These are phyloP conservation scores for Trametes polyzona DNA, from an alignment of 1,284 basidiomycete species.

Conservation along the genomic window DNA sequence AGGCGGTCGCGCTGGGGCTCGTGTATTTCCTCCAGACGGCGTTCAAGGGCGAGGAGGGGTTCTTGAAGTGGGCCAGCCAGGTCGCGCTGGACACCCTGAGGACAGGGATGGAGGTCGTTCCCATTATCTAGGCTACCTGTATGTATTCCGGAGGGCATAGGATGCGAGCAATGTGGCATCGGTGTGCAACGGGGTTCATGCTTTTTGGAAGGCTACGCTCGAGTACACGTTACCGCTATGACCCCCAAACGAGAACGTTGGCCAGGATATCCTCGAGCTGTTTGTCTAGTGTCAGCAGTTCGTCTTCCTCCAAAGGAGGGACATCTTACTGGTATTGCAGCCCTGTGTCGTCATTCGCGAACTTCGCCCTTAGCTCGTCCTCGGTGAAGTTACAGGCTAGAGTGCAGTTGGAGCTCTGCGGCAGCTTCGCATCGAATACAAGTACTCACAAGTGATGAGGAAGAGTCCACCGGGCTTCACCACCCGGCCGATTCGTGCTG, in stretches of 20 bases:
- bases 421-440: neutral
- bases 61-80: slow-evolving; percentile 66
- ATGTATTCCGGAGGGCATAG: neutral
- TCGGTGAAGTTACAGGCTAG: slow-evolving; percentile 90
- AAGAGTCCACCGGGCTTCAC: slow-evolving; percentile 75
- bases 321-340: slow-evolving; percentile 71
- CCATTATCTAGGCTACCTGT: slow-evolving; percentile 25
- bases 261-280: slow-evolving; percentile 74
- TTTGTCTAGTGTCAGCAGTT: neutral
- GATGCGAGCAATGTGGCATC: too few relatives aligned
- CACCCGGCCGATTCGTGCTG: slow-evolving; percentile 57
- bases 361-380: slow-evolving; percentile 69
- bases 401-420: neutral
- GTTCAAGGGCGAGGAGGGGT: slow-evolving; percentile 47
- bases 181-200: neutral
- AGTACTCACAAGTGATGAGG: slow-evolving; percentile 77
- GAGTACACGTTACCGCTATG: slow-evolving; percentile 72
- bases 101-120: slow-evolving; percentile 59
- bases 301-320: neutral
- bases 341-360: slow-evolving; percentile 53
- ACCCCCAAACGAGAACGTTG: slow-evolving; percentile 78
- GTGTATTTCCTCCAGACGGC: slow-evolving; percentile 64
- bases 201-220: slow-evolving; percentile 74
- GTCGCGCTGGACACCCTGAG: slow-evolving; percentile 71
- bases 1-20: slow-evolving; percentile 68